Evolutionary conservation across 345 rosid genomes (phyloP).

Genomic region (Kernera saxatilis): DNA sequence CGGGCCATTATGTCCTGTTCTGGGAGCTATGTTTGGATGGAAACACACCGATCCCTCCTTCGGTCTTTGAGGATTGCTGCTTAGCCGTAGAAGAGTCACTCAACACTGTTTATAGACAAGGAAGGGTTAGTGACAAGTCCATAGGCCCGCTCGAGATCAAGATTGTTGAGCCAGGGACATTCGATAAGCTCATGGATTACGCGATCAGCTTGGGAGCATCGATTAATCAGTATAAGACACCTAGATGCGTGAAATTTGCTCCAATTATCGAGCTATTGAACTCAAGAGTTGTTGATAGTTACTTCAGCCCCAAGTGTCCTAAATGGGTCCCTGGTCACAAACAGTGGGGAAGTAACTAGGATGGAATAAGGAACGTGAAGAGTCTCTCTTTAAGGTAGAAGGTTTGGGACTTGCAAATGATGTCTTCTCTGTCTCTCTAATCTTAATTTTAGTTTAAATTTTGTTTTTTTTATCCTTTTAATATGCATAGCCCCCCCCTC

Average conservation of each 20-base stretch:
- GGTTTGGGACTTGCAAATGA: conserved; percentile 16
- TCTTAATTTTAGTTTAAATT: conserved; percentile 7
- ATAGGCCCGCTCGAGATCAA: conserved; percentile 90
- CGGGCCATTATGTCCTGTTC: conserved; percentile 84
- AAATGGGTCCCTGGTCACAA: conserved; percentile 94
- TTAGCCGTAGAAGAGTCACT: conserved; percentile 76
- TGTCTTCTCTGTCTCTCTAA: conserved; percentile 15
- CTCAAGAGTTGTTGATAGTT: conserved; percentile 59
- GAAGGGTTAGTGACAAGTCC: conserved; percentile 79
- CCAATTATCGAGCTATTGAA: conserved; percentile 85
- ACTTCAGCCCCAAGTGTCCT: conserved; percentile 90
- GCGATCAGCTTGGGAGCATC: conserved; percentile 93
- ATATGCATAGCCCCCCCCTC: conserved; percentile 10
- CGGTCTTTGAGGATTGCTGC: conserved; percentile 91
- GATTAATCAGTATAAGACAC: conserved; percentile 92
- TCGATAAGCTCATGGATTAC: conserved; percentile 95
- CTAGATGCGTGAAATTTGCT: conserved; percentile 87
- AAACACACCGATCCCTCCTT: conserved; percentile 76
- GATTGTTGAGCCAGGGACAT: conserved; percentile 84
- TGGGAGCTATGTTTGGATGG: conserved; percentile 80
- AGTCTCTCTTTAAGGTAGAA: conserved; percentile 18
- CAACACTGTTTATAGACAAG: conserved; percentile 90
- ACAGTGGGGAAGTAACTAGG: conserved; percentile 58
- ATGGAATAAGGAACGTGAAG: background rate
- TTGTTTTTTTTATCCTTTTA: background rate